Conservation (phyloP, 2,329 filamentous ascomycete species). For the Penicillium sp. region DNA sequence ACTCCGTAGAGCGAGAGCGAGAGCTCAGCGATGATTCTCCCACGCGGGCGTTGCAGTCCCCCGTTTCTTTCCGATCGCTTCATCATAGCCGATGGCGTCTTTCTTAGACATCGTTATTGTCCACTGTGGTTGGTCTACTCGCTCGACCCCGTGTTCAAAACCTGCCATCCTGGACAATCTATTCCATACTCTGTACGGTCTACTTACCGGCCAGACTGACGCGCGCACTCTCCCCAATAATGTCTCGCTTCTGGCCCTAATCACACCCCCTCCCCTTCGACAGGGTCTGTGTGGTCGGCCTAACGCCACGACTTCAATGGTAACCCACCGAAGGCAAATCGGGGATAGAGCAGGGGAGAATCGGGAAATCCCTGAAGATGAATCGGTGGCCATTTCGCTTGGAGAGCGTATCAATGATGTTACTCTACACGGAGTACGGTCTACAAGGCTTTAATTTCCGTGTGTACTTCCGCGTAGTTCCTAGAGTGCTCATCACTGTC, state of each 20-base stretch:
- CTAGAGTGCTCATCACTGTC: background rate
- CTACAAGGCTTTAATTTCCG: too few relatives aligned
- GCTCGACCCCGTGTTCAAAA: background rate
- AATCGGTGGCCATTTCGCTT: background rate
- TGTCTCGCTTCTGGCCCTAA: conserved; percentile 6
- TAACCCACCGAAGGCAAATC: conserved; percentile 9
- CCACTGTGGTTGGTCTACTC: background rate
- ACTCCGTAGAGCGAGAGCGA: background rate
- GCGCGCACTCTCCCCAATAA: conserved; percentile 1
- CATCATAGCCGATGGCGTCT: background rate
- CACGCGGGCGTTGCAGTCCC: conserved; percentile 12
- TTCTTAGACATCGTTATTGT: conserved; percentile 18
- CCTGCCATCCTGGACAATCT: background rate
- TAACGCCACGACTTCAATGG: conserved; percentile 6
- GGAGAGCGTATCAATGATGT: background rate
- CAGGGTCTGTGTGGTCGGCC: conserved; percentile 15
- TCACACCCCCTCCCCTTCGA: conserved; percentile 10
- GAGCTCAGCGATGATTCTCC: background rate
- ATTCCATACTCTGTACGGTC: background rate
- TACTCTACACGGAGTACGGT: background rate
- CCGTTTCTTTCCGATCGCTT: conserved; percentile 25
- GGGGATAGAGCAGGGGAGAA: conserved; percentile 8
- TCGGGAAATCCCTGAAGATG: conserved; percentile 3
- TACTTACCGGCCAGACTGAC: background rate
- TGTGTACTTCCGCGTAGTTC: background rate